Conservation (phyloP, 1,139 yeast species). For the Fermentozyma sake region DNA sequence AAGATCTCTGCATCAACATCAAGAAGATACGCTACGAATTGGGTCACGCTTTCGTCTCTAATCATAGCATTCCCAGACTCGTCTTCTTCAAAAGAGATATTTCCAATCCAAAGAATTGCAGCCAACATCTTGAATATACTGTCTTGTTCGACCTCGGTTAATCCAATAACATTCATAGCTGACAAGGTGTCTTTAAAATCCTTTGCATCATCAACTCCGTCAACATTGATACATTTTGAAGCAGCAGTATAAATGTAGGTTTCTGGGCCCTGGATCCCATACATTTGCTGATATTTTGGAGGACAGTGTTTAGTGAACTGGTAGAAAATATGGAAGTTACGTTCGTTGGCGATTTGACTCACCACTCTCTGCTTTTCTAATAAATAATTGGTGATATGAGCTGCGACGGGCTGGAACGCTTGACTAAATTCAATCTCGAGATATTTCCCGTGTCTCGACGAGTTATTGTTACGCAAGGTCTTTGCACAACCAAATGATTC, state of each 20-base stretch:
- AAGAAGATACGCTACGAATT: conserved; percentile 86
- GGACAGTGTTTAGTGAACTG: conserved; percentile 93
- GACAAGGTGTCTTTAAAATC: conserved; percentile 77
- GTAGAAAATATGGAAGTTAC: conserved; percentile 96
- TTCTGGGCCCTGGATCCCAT: conserved; percentile 92
- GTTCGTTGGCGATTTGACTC: conserved; percentile 83
- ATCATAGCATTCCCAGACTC: conserved; percentile 82
- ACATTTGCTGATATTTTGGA: conserved; percentile 73
- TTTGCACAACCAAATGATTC: conserved; percentile 99
- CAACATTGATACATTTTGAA: conserved; percentile 81
- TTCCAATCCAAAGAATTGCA: conserved; percentile 91
- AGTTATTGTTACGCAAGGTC: conserved; percentile 91
- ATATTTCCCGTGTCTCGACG: conserved; percentile 97
- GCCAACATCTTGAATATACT: conserved; percentile 83
- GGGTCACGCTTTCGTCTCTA: conserved; percentile 82
- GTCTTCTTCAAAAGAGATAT: conserved; percentile 79
- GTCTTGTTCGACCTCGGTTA: conserved; percentile 79
- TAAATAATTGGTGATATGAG: conserved; percentile 91
- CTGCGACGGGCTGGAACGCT: conserved; percentile 85
- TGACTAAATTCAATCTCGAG: conserved; percentile 84
- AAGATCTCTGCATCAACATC: conserved; percentile 72
- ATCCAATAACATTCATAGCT: conserved; percentile 88
- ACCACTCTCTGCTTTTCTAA: conserved; percentile 95
- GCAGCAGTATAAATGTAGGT: conserved; percentile 85
- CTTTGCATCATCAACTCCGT: conserved; percentile 75